phyloP scores from a whole-genome alignment of 805 yeast genomes.

The Metschnikowia vanudenii region DNA sequence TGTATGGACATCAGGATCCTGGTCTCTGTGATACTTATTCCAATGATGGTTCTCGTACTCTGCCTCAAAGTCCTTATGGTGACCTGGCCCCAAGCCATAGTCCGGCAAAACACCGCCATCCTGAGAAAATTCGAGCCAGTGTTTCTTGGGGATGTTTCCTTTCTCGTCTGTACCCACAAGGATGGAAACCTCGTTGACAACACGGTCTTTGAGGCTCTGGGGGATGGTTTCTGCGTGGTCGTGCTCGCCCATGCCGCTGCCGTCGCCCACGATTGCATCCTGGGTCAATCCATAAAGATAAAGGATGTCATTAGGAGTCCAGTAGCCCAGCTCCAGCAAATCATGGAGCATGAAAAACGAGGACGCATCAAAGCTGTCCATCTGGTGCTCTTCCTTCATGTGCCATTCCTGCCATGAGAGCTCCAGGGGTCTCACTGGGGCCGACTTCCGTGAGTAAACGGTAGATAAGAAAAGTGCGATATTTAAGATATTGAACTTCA shows the following conservation, averaged over 20 bases:
- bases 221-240: conserved; percentile 53
- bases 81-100: conserved; percentile 90
- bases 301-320: conserved; percentile 64
- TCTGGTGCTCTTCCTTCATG: conserved; percentile 84
- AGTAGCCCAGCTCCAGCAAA: conserved; percentile 52
- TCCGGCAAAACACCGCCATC: conserved; percentile 81
- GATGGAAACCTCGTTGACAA: conserved; percentile 52
- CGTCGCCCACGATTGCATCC: conserved; percentile 75
- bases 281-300: conserved; percentile 78
- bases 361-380: conserved; percentile 69
- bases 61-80: conserved; percentile 88
- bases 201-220: conserved; percentile 53
- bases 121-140: conserved; percentile 61
- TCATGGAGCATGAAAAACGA: conserved; percentile 84
- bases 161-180: conserved; percentile 68
- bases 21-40: conserved; percentile 71
- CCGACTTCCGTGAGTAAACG: conserved; percentile 12
- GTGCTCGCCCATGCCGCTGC: conserved; percentile 85
- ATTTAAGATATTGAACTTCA: conserved; percentile 1
- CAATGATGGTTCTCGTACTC: conserved; percentile 96
- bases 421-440: conserved; percentile 28
- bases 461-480: background rate
- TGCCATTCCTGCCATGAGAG: conserved; percentile 83
- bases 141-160: conserved; percentile 61
- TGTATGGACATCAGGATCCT: conserved; percentile 77